Evolutionary conservation across 805 yeast genomes (phyloP).

Genomic region (Candida peoriensis): DNA sequence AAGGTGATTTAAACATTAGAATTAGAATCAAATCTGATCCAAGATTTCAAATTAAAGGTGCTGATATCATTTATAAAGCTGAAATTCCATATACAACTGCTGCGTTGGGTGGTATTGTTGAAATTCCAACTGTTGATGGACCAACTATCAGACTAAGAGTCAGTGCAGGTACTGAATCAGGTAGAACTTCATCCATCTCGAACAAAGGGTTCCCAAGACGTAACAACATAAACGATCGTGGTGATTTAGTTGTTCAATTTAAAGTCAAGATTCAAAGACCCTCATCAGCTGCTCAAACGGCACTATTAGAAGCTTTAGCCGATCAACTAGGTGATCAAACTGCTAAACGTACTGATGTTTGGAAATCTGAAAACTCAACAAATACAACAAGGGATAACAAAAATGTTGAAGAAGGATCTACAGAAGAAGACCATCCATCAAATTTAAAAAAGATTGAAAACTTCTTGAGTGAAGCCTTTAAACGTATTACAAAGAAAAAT

Average conservation of each 20-base stretch:
- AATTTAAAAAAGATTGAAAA: slow-evolving; percentile 48
- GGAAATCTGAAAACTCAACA: no score
- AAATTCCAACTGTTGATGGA: slow-evolving; percentile 89
- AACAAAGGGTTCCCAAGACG: slow-evolving; percentile 81
- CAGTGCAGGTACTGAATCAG: slow-evolving; percentile 79
- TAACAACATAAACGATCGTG: slow-evolving; percentile 52
- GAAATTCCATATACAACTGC: slow-evolving; percentile 93
- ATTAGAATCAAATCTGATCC: slow-evolving; percentile 75
- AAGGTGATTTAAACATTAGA: slow-evolving; percentile 87
- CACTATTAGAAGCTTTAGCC: slow-evolving; percentile 89
- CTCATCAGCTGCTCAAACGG: slow-evolving; percentile 76
- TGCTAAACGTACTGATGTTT: slow-evolving; percentile 55
- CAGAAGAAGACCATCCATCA: slow-evolving; percentile 34
- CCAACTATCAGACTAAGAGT: slow-evolving; percentile 70
- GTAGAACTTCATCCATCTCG: slow-evolving; percentile 68
- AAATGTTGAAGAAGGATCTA: neutral
- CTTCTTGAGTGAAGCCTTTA: slow-evolving; percentile 48
- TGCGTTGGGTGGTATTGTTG: slow-evolving; percentile 86
- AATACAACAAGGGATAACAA: neutral
- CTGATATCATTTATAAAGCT: slow-evolving; percentile 59
- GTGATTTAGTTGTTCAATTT: slow-evolving; percentile 73
- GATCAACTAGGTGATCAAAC: slow-evolving; percentile 77
- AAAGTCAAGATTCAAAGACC: slow-evolving; percentile 72
- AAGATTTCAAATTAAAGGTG: slow-evolving; percentile 58
- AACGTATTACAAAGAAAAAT: slow-evolving; percentile 26